phyloP scores from a whole-genome alignment of 2,329 filamentous ascomycete genomes.

The Cadophora sp. region DNA sequence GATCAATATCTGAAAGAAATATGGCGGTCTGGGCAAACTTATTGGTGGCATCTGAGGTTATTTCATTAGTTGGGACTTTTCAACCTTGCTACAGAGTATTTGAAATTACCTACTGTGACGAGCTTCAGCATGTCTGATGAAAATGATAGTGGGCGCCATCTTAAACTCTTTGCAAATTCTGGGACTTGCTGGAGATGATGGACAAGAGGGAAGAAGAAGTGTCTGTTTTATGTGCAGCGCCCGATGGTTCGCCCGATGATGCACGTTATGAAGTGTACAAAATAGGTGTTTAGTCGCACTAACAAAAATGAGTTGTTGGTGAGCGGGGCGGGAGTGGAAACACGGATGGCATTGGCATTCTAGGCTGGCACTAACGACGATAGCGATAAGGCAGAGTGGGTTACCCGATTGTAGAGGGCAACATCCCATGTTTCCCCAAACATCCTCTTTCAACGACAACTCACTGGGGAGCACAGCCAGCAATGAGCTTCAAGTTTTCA shows the following conservation, averaged over 20 bases:
- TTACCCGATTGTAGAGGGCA: not conserved
- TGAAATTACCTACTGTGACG: constrained; percentile 46
- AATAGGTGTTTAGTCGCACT: not conserved
- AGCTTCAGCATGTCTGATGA: constrained; percentile 52
- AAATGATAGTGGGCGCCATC: constrained; percentile 50
- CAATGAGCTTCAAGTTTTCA: constrained; percentile 42
- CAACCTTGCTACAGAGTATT: not conserved
- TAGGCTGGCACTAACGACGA: not conserved
- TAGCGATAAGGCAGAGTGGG: constrained; percentile 1
- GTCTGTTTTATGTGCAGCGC: not conserved
- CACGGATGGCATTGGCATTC: constrained; percentile 4
- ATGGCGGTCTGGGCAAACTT: constrained; percentile 35
- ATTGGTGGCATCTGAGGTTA: constrained; percentile 41
- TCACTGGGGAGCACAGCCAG: not conserved
- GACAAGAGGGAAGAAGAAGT: not conserved
- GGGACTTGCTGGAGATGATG: not conserved
- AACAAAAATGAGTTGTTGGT: not conserved
- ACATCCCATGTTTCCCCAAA: not conserved
- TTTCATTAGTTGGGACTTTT: constrained; percentile 19
- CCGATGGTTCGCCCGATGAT: not conserved
- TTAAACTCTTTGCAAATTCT: constrained; percentile 14
- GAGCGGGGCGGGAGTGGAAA: not conserved
- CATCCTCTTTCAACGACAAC: not conserved
- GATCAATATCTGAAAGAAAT: not conserved
- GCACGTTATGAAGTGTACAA: not conserved